Base-by-base conservation (phyloP, 1,284 basidiomycete genomes). In the Cutaneotrichosporon sp. region DNA sequence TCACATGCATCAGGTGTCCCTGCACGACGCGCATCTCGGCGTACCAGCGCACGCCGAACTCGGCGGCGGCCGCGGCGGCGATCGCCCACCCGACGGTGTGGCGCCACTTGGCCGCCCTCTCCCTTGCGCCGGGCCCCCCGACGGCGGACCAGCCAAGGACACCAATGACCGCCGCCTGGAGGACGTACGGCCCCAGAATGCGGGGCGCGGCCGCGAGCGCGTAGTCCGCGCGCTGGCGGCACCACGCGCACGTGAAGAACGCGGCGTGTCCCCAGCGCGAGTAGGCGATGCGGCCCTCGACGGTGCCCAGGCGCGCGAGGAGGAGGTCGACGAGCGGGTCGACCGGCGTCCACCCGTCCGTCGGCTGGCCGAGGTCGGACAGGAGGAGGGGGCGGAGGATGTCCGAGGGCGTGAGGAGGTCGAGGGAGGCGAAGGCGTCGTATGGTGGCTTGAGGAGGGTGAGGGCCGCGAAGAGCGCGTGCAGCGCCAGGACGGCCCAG, bases 221-320 rank as follows among this genome's bases (percentile, higher is more conserved):
- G 46, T 70, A 73, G 57, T 78, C 76, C 8, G 38, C n/a, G 4
- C 36, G 33, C 7, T 20, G 20, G 6, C 45, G 20, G 61, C 76
- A 78, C 76, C 76, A 78, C n/a, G 66, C 53, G 59, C 76, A 76
- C 14, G 58, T 34, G 10, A 57, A 24, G 10, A 74, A 43, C 1
- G 69, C 46, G 2, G 54, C 27, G 63, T 78, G 76, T 2, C 74
- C 76, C 59, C 68, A 73, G 46, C 72, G 69, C 11, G 63, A 54
- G 58, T 78, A 78, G 9, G 67, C 53, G 4, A 66, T 50, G 9
- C 76, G 66, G 11, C 62, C 70, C 13, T 73, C 70, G 18, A 71
- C 54, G 5, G 58, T 61, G 10, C 64, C 53, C 7, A 78, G 63
- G 36, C 65, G 66, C 10, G 62, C 54, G 11, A 78, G 62, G 5